phyloP scores from a whole-genome alignment of 768 basidiomycete species.

The Mycena vitilis region DNA sequence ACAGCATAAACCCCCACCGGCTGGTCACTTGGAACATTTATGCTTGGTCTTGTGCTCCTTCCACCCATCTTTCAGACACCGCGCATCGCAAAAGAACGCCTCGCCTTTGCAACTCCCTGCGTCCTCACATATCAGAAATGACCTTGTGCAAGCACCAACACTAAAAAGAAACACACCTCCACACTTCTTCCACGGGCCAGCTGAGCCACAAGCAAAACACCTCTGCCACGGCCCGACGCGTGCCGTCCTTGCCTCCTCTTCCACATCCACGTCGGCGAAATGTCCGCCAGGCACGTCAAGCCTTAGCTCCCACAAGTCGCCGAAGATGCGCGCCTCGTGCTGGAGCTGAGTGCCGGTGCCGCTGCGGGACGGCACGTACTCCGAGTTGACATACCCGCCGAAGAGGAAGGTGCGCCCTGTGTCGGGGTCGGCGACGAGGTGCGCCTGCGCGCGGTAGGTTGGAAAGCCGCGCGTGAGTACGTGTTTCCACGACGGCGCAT shows the following conservation, averaged over 20 bases:
- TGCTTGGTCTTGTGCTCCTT: constrained; percentile 46
- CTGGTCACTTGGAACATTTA: constrained; percentile 37
- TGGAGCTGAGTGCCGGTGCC: neutral
- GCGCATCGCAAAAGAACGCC: constrained; percentile 44
- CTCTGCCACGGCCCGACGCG: constrained; percentile 53
- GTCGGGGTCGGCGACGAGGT: constrained; percentile 47
- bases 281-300: constrained; percentile 50
- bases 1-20: too few species aligned
- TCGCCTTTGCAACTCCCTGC: constrained; percentile 43
- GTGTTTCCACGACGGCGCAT: constrained; percentile 47
- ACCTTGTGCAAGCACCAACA: neutral
- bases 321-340: constrained; percentile 44
- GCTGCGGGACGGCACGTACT: constrained; percentile 47
- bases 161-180: constrained; percentile 42
- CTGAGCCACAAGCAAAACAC: constrained; percentile 53
- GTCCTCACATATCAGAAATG: neutral
- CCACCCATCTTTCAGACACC: constrained; percentile 46
- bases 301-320: constrained; percentile 54
- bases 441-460: constrained; percentile 52
- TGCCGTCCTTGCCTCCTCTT: constrained; percentile 51
- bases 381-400: constrained; percentile 54
- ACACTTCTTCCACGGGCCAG: constrained; percentile 54
- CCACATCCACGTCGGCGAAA: constrained; percentile 51
- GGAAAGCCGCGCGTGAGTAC: constrained; percentile 55
- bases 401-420: constrained; percentile 52